Base-by-base conservation (phyloP, 768 basidiomycete species). In the Mycena sanguinolenta region DNA sequence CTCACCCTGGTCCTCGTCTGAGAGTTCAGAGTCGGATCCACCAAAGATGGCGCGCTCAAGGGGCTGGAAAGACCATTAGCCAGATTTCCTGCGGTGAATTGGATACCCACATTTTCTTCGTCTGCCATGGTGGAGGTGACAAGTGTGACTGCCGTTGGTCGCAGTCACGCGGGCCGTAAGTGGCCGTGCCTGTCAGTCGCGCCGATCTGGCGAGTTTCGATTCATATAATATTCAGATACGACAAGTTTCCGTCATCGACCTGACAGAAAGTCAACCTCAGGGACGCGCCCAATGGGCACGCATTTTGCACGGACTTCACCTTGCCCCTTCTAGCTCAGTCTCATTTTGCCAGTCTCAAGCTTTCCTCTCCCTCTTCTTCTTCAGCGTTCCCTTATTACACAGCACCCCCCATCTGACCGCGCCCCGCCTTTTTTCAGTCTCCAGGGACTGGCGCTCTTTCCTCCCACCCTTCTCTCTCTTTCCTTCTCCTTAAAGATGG, bases 11-110 rank as follows among this genome's bases (percentile, higher is more conserved):
- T 93, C 91, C 71, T 92, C 92, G 67, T 91, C 90, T 12, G 90
- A 95, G 12, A 95, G 88, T 71, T 97, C 95, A 4, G 94, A 95
- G 75, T 93, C 93, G 21, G 91, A 92, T 44, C 92, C 92, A 70
- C 93, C 94, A 76, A 95, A 96, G 66, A 95, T 91, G 75, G 92
- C 91, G 59, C 88, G 90, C 66, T 88, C 91, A 38, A 91, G 89
- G 60, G 84, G n/a, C 70, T 69, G 66, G 9, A 54, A 4, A 17
- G 17, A 8, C 46, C 1, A 57, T 75, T 12, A 79, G 68, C 32
- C 9, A 16, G 23, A 17, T 25, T 30, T 55, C 57, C 13, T 32
- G 30, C 4, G 36, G 36, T 7, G 55, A 17, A 1, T 14, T 8
- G 4, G 13, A 50, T 16, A 70, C 76, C 12, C 70, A 79, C 77